Conservation (phyloP, 202 grass and related monocot species). For the Alloteropsis angusta region DNA sequence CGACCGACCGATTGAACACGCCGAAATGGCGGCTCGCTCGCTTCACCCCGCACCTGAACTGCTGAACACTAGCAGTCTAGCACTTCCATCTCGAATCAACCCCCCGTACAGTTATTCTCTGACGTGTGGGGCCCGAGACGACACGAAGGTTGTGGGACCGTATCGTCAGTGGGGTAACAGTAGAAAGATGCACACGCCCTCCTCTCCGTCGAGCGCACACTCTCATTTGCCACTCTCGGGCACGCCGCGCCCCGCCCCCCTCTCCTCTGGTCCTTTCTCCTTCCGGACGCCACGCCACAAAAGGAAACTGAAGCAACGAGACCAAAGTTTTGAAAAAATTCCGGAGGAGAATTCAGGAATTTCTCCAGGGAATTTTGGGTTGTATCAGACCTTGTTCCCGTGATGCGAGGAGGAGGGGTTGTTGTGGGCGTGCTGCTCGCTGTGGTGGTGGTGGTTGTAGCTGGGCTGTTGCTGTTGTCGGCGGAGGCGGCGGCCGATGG, state of each 20-base stretch:
- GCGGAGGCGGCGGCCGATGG: background rate
- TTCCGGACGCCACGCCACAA: background rate
- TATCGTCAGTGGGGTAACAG: no score
- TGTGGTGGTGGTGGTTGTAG: background rate
- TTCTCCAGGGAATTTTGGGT: background rate
- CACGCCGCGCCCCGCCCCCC: background rate
- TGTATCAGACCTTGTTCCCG: background rate
- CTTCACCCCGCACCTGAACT: background rate
- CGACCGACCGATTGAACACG: constrained; percentile 30
- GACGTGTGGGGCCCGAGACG: background rate
- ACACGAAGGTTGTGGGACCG: rapidly evolving
- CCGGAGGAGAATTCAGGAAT: background rate
- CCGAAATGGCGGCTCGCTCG: constrained; percentile 29
- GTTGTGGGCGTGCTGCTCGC: background rate
- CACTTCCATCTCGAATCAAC: no score
- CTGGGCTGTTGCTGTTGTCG: background rate
- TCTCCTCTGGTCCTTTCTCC: background rate
- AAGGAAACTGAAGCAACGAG: background rate
- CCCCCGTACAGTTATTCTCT: background rate
- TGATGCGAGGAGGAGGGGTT: background rate
- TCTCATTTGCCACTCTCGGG: background rate
- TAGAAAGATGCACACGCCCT: no score
- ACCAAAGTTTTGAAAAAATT: background rate
- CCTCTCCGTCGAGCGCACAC: background rate
- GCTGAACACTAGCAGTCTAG: no score